A percentile compares a stretch with the other conserved stretches of the same genome.
phyloP scores from a whole-genome alignment of 2,329 filamentous ascomycete species.

The Pseudogymnoascus sp. region DNA sequence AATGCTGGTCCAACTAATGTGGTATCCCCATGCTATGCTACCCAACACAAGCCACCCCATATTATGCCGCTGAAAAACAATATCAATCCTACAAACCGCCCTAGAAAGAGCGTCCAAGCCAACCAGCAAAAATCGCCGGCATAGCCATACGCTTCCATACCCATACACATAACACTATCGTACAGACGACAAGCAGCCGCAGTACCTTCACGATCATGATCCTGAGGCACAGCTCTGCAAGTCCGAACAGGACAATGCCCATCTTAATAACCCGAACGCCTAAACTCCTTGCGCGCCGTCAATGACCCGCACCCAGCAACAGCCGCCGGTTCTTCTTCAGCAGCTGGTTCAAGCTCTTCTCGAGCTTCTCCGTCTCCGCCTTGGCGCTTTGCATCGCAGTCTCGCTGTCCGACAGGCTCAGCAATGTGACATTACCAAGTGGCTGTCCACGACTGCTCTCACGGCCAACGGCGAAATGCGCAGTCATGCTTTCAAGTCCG shows the following conservation, averaged over 20 bases:
- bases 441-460: slow-evolving; percentile 26
- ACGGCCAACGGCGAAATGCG: slow-evolving; percentile 25
- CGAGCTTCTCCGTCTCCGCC: slow-evolving; percentile 55
- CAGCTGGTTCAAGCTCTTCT: slow-evolving; percentile 54
- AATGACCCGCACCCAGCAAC: slow-evolving; percentile 36
- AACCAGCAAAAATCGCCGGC: slow-evolving; percentile 3
- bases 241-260: slow-evolving; percentile 9
- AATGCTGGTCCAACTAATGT: not conserved
- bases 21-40: slow-evolving; percentile 2
- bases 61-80: slow-evolving; percentile 2
- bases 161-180: slow-evolving; percentile 12
- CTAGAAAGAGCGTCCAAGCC: not conserved
- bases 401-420: slow-evolving; percentile 60
- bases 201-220: slow-evolving; percentile 7
- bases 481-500: slow-evolving; percentile 28
- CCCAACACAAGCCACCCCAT: not conserved
- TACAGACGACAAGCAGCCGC: slow-evolving; percentile 5
- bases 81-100: not conserved
- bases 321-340: slow-evolving; percentile 55
- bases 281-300: slow-evolving; percentile 18
- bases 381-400: slow-evolving; percentile 42
- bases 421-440: slow-evolving; percentile 36
- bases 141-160: slow-evolving; percentile 10
- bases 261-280: slow-evolving; percentile 11
- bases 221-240: slow-evolving; percentile 11